phyloP scores from a whole-genome alignment of 2,329 filamentous ascomycete genomes.

The Aureobasidium pullulans region DNA sequence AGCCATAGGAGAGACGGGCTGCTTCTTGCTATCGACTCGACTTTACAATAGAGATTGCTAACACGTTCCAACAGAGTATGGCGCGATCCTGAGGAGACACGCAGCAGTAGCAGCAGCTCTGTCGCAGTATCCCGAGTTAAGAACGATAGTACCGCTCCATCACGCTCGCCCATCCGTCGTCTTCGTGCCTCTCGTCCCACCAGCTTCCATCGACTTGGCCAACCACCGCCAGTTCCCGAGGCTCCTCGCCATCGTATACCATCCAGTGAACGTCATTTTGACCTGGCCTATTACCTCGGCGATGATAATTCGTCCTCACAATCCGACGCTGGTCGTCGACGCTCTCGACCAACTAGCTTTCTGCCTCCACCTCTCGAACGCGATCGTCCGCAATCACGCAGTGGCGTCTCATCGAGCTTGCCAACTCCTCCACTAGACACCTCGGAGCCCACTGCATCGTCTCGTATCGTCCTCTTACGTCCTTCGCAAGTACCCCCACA shows the following conservation, averaged over 20 bases:
- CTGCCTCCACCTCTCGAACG: slow-evolving; percentile 8
- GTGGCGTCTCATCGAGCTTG: background rate
- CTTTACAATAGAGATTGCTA: background rate
- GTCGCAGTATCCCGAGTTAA: slow-evolving; percentile 42
- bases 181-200: slow-evolving; percentile 8
- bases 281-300: background rate
- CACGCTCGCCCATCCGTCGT: slow-evolving; percentile 53
- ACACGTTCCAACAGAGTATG: slow-evolving; percentile 39
- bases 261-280: background rate
- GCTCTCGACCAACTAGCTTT: background rate
- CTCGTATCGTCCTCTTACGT: background rate
- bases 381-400: slow-evolving; percentile 10
- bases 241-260: background rate
- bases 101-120: slow-evolving; percentile 39
- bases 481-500: background rate
- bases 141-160: slow-evolving; percentile 44
- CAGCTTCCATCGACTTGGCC: background rate
- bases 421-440: slow-evolving; percentile 10
- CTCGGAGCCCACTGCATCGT: background rate
- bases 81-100: slow-evolving; percentile 44
- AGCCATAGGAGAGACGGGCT: background rate
- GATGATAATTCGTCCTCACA: background rate
- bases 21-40: background rate
- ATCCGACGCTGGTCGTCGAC: background rate
- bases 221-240: slow-evolving; percentile 1